phyloP scores from a whole-genome alignment of 1,284 basidiomycete genomes.

The Boletus hoseneyae region DNA sequence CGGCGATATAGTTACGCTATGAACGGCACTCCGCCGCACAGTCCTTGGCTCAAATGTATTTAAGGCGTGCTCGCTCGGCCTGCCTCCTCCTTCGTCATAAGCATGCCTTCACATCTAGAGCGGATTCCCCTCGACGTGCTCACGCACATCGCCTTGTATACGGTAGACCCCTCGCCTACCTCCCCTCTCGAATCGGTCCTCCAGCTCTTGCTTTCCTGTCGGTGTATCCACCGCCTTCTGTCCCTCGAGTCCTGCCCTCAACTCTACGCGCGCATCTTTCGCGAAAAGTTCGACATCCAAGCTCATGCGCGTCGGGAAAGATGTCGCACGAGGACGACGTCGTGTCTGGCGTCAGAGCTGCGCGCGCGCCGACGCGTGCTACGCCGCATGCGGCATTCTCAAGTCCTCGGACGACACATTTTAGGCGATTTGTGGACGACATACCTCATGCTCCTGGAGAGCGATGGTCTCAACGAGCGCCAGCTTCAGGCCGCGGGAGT shows the following conservation, averaged over 20 bases:
- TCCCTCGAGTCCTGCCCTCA: conserved; percentile 45
- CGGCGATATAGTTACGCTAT: conserved; percentile 37
- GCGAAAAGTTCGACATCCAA: conserved; percentile 48
- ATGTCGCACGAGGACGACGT: conserved; percentile 35
- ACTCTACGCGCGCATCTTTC: conserved; percentile 62
- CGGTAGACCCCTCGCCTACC: conserved; percentile 35
- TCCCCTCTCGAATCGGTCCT: conserved; percentile 39
- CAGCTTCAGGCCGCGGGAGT: conserved; percentile 41
- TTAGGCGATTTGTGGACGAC: conserved; percentile 48
- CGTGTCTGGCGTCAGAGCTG: conserved; percentile 47
- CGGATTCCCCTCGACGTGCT: conserved; percentile 49
- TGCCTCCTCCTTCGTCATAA: conserved; percentile 15
- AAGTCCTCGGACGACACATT: conserved; percentile 32
- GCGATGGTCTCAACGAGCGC: conserved; percentile 40
- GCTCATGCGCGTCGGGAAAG: conserved; percentile 37
- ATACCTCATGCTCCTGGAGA: conserved; percentile 52
- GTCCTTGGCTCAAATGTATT: conserved; percentile 24
- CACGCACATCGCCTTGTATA: conserved; percentile 47
- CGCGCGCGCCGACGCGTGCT: conserved; percentile 42
- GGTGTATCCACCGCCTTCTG: conserved; percentile 43
- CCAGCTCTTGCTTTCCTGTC: conserved; percentile 43
- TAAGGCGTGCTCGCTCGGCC: conserved; percentile 19
- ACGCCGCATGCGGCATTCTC: conserved; percentile 39
- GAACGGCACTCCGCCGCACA: conserved; percentile 33
- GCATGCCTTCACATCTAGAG: conserved; percentile 45